Conservation (phyloP, 1,284 basidiomycete genomes). For the Meira miltonrushii region DNA sequence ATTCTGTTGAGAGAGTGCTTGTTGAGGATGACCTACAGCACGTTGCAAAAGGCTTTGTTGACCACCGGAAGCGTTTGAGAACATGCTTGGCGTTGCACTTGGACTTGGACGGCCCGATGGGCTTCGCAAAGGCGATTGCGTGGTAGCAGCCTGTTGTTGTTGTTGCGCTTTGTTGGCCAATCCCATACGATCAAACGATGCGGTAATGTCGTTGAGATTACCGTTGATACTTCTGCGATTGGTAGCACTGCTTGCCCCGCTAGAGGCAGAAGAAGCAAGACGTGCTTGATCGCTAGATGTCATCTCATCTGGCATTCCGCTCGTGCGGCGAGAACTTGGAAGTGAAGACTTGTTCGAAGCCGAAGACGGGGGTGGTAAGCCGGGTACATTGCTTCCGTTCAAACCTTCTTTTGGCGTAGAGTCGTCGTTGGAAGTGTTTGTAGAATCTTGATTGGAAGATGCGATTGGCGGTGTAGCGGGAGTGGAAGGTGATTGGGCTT, state of each 20-base stretch:
- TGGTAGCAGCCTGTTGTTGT: neutral
- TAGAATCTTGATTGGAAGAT: neutral
- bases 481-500: no score
- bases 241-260: no score
- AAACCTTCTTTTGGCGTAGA: slow-evolving; percentile 19
- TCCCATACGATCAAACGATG: slow-evolving; percentile 16
- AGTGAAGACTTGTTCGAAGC: slow-evolving; percentile 11
- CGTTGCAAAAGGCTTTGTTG: slow-evolving; percentile 12
- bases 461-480: no score
- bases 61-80: neutral
- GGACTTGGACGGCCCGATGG: slow-evolving; percentile 13
- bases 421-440: slow-evolving; percentile 1
- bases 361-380: slow-evolving; percentile 10
- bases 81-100: neutral
- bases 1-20: slow-evolving; percentile 17
- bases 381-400: slow-evolving; percentile 24
- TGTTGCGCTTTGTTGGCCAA: neutral
- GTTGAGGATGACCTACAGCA: neutral
- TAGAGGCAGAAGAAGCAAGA: neutral
- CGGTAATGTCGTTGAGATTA: slow-evolving; percentile 12
- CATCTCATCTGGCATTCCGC: slow-evolving; percentile 8
- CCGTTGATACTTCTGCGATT: slow-evolving; percentile 7
- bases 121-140: neutral
- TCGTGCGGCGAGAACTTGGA: slow-evolving; percentile 24
- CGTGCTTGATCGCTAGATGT: neutral